Percentiles rank a stretch among this genome's conserved stretches.
Conservation (phyloP, 331 rosid species). For the Phaseolus coccineus region DNA sequence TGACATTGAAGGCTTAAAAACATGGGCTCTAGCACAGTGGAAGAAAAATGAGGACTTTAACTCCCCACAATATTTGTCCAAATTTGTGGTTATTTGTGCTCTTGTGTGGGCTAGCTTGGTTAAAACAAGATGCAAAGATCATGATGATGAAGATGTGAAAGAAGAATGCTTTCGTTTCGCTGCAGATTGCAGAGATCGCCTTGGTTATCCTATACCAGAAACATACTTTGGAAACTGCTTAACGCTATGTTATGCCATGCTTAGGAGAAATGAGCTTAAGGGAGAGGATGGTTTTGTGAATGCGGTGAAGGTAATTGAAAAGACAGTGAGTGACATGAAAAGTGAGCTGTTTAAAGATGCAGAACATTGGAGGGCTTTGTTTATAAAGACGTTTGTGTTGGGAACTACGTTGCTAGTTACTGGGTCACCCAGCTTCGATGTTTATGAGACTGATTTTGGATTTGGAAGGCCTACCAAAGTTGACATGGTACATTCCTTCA, state of each 20-base stretch:
- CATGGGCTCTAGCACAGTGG: slow-evolving; percentile 9
- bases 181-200: slow-evolving; percentile 47
- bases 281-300: slow-evolving; percentile 48
- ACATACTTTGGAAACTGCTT: slow-evolving; percentile 47
- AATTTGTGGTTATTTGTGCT: slow-evolving; percentile 50
- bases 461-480: slow-evolving; percentile 54
- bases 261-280: slow-evolving; percentile 44
- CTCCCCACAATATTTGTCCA: slow-evolving; percentile 38
- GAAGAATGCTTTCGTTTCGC: slow-evolving; percentile 48
- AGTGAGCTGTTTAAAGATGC: slow-evolving; percentile 43
- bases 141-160: slow-evolving; percentile 22
- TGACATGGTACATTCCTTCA: slow-evolving; percentile 47
- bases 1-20: slow-evolving; percentile 38
- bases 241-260: slow-evolving; percentile 22
- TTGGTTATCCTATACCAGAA: slow-evolving; percentile 32
- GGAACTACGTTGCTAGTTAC: slow-evolving; percentile 39
- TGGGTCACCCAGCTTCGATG: slow-evolving; percentile 48
- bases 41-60: not conserved
- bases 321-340: slow-evolving; percentile 35
- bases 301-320: slow-evolving; percentile 40
- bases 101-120: slow-evolving; percentile 45
- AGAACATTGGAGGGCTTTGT: slow-evolving; percentile 35
- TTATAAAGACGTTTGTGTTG: slow-evolving; percentile 22
- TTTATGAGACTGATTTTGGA: slow-evolving; percentile 54
- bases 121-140: slow-evolving; percentile 35